Percentiles rank a stretch among this genome's conserved stretches.
phyloP scores from a whole-genome alignment of 352 stramenopile genomes.

The Globisporangium iwayamae region DNA sequence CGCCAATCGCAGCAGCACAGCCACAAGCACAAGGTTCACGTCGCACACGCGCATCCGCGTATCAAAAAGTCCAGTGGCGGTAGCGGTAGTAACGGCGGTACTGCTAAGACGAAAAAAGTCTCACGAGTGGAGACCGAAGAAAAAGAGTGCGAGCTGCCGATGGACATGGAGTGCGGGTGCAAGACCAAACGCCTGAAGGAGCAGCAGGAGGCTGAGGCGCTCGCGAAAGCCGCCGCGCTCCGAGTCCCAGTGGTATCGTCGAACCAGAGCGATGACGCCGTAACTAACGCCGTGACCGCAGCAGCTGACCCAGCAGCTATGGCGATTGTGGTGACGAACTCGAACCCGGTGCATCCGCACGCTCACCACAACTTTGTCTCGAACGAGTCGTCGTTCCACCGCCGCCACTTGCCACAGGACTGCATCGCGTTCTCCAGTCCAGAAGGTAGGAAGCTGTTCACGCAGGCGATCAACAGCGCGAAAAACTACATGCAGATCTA shows the following conservation, averaged over 20 bases:
- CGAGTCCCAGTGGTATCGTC: constrained; percentile 11
- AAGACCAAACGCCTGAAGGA: constrained; percentile 41
- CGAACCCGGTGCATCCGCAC: not conserved
- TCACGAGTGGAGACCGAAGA: constrained; percentile 4
- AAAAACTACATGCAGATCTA: constrained; percentile 88
- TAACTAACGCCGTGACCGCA: not conserved
- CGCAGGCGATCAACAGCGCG: constrained; percentile 32
- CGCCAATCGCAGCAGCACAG: constrained; percentile 2
- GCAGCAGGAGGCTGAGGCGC: constrained; percentile 28
- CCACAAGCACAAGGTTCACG: not conserved
- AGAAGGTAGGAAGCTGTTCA: constrained; percentile 59
- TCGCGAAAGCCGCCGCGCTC: constrained; percentile 16
- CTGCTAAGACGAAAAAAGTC: constrained; percentile 1
- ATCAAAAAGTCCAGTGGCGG: not conserved
- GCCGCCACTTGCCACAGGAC: constrained; percentile 44
- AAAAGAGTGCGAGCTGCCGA: constrained; percentile 35
- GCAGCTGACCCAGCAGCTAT: not conserved
- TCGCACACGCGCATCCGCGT: not conserved
- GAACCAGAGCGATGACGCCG: constrained; percentile 1
- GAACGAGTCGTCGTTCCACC: constrained; percentile 45
- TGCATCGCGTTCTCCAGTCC: constrained; percentile 48
- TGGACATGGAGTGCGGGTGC: constrained; percentile 51
- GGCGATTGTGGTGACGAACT: constrained; percentile 6
- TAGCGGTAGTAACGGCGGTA: not conserved
- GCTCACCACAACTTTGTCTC: constrained; percentile 1